A percentile compares a stretch with the other conserved stretches of the same genome.
Conservation (phyloP, 352 stramenopile species). For the Chrysophaeum taylorii region DNA sequence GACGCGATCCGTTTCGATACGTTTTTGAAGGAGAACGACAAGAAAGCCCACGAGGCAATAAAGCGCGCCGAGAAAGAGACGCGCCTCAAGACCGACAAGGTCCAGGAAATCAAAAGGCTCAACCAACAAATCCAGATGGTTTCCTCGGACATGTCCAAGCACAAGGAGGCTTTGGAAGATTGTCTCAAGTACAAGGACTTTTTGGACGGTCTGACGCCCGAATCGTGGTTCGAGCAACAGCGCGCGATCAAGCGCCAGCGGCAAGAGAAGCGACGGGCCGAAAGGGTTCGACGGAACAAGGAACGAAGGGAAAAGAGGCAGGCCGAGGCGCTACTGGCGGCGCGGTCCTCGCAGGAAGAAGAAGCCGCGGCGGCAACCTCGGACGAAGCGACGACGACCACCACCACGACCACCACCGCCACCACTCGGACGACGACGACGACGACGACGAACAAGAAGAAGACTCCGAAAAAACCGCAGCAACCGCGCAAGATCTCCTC, state of each 20-base stretch:
- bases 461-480: conserved; percentile 39
- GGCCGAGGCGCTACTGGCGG: conserved; percentile 22
- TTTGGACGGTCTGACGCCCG: conserved; percentile 72
- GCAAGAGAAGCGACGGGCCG: conserved; percentile 22
- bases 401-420: not conserved
- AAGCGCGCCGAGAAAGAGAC: conserved; percentile 76
- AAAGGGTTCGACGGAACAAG: conserved; percentile 18
- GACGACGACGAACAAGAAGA: conserved; percentile 49
- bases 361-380: not conserved
- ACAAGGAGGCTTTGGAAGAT: conserved; percentile 81
- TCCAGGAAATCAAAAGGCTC: conserved; percentile 84
- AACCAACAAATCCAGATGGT: conserved; percentile 87
- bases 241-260: conserved; percentile 53
- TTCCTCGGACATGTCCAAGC: conserved; percentile 82
- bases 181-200: conserved; percentile 84
- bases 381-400: not conserved
- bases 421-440: conserved; percentile 25
- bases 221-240: conserved; percentile 68
- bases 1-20: conserved; percentile 87
- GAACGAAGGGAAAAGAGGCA: conserved; percentile 23
- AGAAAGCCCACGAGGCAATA: conserved; percentile 87
- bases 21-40: conserved; percentile 94
- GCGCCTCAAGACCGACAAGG: conserved; percentile 75
- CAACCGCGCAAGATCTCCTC: conserved; percentile 33
- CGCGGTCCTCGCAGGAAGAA: not conserved